Conservation (phyloP, 129 eudicot genomes). For the Flaveria brownii region DNA sequence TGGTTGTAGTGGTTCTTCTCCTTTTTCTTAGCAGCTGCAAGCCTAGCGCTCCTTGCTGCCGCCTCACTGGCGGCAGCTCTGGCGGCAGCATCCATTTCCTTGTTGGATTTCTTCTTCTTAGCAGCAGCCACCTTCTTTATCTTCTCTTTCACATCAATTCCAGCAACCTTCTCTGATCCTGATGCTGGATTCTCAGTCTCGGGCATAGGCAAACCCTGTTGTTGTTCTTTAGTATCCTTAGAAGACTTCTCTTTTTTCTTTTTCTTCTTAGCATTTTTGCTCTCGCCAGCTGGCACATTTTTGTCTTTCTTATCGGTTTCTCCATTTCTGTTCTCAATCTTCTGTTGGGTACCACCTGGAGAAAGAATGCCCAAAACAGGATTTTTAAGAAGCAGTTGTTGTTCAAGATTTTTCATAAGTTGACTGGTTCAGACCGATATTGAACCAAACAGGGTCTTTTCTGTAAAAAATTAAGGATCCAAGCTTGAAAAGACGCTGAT, state of each 20-base stretch:
- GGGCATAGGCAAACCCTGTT: slow-evolving; percentile 43
- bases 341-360: slow-evolving; percentile 55
- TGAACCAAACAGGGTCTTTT: neutral
- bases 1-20: slow-evolving; percentile 97
- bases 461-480: neutral
- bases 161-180: slow-evolving; percentile 50
- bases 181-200: slow-evolving; percentile 39
- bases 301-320: slow-evolving; percentile 60
- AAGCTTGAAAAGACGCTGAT: neutral
- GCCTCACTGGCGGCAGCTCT: slow-evolving; percentile 89
- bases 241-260: slow-evolving; percentile 76
- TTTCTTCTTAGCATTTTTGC: slow-evolving; percentile 75
- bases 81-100: slow-evolving; percentile 84
- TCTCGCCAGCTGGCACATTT: slow-evolving; percentile 44
- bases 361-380: neutral
- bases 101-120: slow-evolving; percentile 83
- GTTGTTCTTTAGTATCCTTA: slow-evolving; percentile 68
- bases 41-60: slow-evolving; percentile 86
- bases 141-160: slow-evolving; percentile 75
- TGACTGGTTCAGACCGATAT: neutral
- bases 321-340: slow-evolving; percentile 47
- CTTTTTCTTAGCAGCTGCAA: slow-evolving; percentile 93
- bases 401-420: neutral
- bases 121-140: slow-evolving; percentile 69
- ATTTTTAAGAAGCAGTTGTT: neutral